phyloP scores from a whole-genome alignment of 2,329 filamentous ascomycete species.

The Rutstroemia sp. region DNA sequence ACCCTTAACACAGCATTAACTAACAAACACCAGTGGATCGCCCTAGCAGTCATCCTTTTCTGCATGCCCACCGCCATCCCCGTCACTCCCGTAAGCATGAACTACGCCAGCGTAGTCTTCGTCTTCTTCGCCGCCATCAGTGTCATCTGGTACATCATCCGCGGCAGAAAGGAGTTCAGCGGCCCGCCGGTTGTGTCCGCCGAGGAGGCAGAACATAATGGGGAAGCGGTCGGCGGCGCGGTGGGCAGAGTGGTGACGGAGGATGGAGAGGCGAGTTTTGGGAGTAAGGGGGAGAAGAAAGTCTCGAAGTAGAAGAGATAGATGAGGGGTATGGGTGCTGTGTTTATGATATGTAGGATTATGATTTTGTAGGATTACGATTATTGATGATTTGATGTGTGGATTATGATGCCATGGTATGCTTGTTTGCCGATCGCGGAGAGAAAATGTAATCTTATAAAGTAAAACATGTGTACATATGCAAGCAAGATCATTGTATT shows the following conservation, averaged over 20 bases:
- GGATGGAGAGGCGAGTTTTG: conserved; percentile 2
- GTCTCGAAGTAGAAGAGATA: too few species aligned
- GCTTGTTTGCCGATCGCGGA: too few species aligned
- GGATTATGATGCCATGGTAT: not conserved
- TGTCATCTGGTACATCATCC: conserved; percentile 54
- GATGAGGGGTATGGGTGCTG: too few species aligned
- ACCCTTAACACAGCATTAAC: not conserved
- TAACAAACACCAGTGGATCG: conserved; percentile 47
- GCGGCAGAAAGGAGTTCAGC: conserved; percentile 56
- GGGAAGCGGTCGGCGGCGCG: conserved; percentile 17
- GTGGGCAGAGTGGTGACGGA: conserved; percentile 19
- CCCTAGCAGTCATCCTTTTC: conserved; percentile 63
- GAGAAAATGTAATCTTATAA: too few species aligned
- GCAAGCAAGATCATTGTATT: too few species aligned
- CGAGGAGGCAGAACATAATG: conserved; percentile 22
- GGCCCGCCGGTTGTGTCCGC: conserved; percentile 38
- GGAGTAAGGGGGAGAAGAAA: conserved; percentile 8
- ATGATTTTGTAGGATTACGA: not conserved
- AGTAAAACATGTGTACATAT: too few species aligned
- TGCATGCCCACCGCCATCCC: conserved; percentile 64
- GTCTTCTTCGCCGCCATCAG: conserved; percentile 54
- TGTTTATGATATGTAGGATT: not conserved
- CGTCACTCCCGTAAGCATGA: conserved; percentile 51
- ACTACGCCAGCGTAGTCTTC: conserved; percentile 61
- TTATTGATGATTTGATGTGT: not conserved